Evolutionary conservation across 768 basidiomycete species (phyloP).

Genomic region (Dacryopinax primogenitus): DNA sequence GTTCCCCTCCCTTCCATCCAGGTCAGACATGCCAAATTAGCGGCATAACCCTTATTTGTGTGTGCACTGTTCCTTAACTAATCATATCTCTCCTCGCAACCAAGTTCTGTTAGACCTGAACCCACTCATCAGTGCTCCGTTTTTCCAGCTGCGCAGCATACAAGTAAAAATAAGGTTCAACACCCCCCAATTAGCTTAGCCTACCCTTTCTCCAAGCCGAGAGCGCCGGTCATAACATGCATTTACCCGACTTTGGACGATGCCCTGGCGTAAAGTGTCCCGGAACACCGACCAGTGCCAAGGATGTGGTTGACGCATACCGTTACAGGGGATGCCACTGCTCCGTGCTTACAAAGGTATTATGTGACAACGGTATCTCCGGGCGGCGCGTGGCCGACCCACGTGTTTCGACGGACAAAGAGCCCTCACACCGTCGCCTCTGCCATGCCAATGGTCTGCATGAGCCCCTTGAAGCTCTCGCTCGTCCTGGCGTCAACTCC

Average conservation of each 20-base stretch:
- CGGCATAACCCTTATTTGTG: neutral
- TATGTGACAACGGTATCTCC: constrained; percentile 2
- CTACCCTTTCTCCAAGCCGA: neutral
- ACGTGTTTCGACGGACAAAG: neutral
- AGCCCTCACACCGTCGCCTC: neutral
- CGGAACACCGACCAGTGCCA: too few species aligned
- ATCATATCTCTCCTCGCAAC: neutral
- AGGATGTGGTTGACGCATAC: too few species aligned
- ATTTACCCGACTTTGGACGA: neutral
- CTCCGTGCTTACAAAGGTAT: neutral
- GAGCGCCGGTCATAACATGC: neutral
- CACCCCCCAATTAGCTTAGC: neutral
- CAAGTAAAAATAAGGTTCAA: neutral
- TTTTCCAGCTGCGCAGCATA: neutral
- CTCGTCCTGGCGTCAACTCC: constrained; percentile 42
- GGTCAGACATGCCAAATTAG: neutral
- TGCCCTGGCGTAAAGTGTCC: too few species aligned
- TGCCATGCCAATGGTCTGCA: neutral
- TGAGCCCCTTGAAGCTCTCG: neutral
- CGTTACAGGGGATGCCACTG: neutral
- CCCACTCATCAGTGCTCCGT: neutral
- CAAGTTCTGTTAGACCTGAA: neutral
- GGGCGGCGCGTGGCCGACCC: neutral
- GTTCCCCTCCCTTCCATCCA: neutral
- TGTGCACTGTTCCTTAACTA: too few species aligned